Conservation (phyloP, 257 asterid species). For the Lithospermum erythrorhizon region DNA sequence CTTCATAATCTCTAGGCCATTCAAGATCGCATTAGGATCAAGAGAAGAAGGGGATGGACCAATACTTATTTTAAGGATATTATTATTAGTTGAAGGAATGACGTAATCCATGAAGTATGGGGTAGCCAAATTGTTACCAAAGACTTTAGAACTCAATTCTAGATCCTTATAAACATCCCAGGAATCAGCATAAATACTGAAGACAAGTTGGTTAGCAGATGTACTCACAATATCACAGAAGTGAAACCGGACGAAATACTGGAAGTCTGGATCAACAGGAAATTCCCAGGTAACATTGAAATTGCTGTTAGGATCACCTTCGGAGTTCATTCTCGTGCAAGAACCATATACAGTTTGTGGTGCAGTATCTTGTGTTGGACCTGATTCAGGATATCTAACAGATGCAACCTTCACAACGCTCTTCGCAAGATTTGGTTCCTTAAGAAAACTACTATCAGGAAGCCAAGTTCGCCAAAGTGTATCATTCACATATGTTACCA, state of each 20-base stretch:
- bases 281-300: constrained; percentile 70
- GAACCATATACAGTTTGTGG: constrained; percentile 55
- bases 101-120: constrained; percentile 56
- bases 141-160: constrained; percentile 24
- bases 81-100: constrained; percentile 21
- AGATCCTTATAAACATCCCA: constrained; percentile 34
- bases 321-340: constrained; percentile 31
- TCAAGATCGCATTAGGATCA: constrained; percentile 50
- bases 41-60: constrained; percentile 43
- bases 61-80: constrained; percentile 37
- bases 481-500: constrained; percentile 33
- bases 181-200: constrained; percentile 42
- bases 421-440: constrained; percentile 18
- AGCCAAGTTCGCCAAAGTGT: constrained; percentile 47
- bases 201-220: constrained; percentile 40
- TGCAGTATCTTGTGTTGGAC: constrained; percentile 40
- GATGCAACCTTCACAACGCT: constrained; percentile 23
- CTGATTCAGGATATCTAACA: constrained; percentile 36
- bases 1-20: constrained; percentile 73
- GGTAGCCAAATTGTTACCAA: constrained; percentile 28
- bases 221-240: constrained; percentile 70
- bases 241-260: constrained; percentile 53
- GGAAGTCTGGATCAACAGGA: constrained; percentile 47
- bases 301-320: constrained; percentile 9
- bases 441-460: constrained; percentile 24